Base-by-base conservation (phyloP, 2,329 filamentous ascomycete species). In the Leptoxyphium fumago region DNA sequence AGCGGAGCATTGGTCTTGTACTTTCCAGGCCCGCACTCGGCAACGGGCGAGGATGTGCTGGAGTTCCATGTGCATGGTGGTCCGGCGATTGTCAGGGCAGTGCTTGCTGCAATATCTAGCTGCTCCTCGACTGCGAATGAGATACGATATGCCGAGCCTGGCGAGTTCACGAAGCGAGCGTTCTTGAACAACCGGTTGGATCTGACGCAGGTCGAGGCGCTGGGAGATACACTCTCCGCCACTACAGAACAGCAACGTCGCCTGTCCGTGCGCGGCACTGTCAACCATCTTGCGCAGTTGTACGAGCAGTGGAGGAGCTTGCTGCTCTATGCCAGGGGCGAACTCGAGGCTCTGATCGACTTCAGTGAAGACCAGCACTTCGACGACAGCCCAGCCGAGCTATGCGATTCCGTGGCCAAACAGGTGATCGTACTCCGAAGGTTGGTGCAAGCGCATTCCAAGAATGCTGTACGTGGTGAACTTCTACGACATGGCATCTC, bases 351-450 rank as follows among this genome's bases (percentile, higher is more conserved):
- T 0, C 66, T 98, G 52, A 96, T 98, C 48, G 91, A 98, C 63
- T 98, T 98, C 60, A 83, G 85, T 1, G 91, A 98, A 61, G 91
- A 96, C 56, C 89, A 98, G 64, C 84, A 96, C 65, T 94, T 98
- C 56, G 88, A 96, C 53, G 87, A 94, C 62, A 81, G 84, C 2
- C 83, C 86, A 1, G 66, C 72, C 0, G 74, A 83, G 44, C 70
- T 96, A 17, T 72, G 93, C 39, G 61, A 58, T 1, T 85, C 79
- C 41, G 84, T 95, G 28, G 73, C 77, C 1, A 52, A 51, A 0
- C 78, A 87, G 56, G 75, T 94, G 2, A 58, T 61, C 1, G 61
- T 57, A 1, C 74, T 96, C 45, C 67, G 78, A 44, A 58, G 61
- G 28, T 72, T 79, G 45, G 79, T 96, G 46, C 66, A 68, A 11